Evolutionary conservation across 73 alveolate species (phyloP).

Genomic region (Urostyla sp.): DNA sequence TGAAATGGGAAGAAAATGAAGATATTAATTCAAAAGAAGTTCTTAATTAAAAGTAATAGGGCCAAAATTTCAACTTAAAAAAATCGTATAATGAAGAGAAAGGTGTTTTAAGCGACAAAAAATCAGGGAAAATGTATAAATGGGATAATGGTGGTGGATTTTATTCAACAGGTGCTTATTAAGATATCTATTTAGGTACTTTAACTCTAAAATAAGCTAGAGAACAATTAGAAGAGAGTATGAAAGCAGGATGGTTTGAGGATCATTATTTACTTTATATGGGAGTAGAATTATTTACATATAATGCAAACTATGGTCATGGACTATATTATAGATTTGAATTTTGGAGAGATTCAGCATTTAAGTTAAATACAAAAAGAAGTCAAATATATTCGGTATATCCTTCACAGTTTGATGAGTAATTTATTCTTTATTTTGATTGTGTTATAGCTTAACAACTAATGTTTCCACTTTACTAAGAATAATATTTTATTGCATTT

Average conservation of each 20-base stretch:
- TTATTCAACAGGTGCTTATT: conserved; percentile 2
- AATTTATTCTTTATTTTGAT: background rate
- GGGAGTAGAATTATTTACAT: conserved; percentile 21
- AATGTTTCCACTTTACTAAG: conserved; percentile 21
- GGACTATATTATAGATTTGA: conserved; percentile 13
- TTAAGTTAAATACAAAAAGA: conserved; percentile 5
- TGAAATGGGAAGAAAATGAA: background rate
- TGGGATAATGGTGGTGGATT: conserved; percentile 20
- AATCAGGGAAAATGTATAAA: background rate
- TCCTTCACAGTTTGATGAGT: conserved; percentile 38
- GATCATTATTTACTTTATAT: conserved; percentile 21
- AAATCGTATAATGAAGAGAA: conserved; percentile 1
- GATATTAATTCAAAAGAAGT: background rate
- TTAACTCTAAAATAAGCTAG: background rate
- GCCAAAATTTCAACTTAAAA: background rate
- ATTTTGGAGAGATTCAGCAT: conserved; percentile 12
- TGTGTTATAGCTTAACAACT: background rate
- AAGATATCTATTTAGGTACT: conserved; percentile 17
- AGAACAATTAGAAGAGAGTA: background rate
- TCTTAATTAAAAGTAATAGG: background rate
- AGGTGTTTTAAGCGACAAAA: conserved; percentile 6
- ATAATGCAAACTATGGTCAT: conserved; percentile 34
- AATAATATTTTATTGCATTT: conserved; percentile 3
- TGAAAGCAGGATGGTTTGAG: conserved; percentile 45
- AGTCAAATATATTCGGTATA: conserved; percentile 29